Base-by-base conservation (phyloP, 768 basidiomycete genomes). In the Gymnopilus dilepis region DNA sequence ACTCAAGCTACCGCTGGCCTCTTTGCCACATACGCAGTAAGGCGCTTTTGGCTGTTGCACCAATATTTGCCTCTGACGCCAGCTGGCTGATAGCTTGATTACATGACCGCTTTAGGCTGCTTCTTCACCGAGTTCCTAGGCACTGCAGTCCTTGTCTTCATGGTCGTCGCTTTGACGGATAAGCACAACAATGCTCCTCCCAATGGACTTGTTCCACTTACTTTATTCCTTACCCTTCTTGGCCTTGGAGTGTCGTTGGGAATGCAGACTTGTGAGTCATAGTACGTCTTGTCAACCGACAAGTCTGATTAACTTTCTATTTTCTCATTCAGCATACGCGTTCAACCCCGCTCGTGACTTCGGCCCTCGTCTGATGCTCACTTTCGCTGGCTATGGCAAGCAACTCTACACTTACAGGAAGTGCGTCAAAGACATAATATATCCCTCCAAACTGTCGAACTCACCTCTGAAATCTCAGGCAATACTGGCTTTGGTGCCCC, bases 401-500 rank as follows among this genome's bases (percentile, higher is more conserved):
- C 70, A 73, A 54, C 77, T 81, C 8, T 81, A 73, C 60, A 76
- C 73, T 11, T 81, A 76, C 63, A 69, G 79, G 64, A 77, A 75
- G 79, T 84, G 72, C 37, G 12, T 26, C 13, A 40, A 6, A 17
- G 28, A 7, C 4, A 4, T 24, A 11, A 5, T 47, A 31, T 26
- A 33, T 17, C 26, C 17, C 42, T 48, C 58, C 4, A 9, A 47
- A 13, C 40, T 26, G 31, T 17, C 15, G 33, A 38, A 55, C 12
- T 59, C 38, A 52, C n/a, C 28, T 57, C 40, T 41, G 11, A 21
- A 67, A 69, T 72, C 61, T 59, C 67, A 83, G 80, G 65, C 88
- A 91, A 68, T 91, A 90, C 68, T 91, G 89, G 90, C 60, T 92
- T 40, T 91, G 89, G 89, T 85, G 84, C 65, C 85, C 87, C 15